Evolutionary conservation across 2,329 filamentous ascomycete genomes (phyloP).

Genomic region (Cladophialophora exuberans): DNA sequence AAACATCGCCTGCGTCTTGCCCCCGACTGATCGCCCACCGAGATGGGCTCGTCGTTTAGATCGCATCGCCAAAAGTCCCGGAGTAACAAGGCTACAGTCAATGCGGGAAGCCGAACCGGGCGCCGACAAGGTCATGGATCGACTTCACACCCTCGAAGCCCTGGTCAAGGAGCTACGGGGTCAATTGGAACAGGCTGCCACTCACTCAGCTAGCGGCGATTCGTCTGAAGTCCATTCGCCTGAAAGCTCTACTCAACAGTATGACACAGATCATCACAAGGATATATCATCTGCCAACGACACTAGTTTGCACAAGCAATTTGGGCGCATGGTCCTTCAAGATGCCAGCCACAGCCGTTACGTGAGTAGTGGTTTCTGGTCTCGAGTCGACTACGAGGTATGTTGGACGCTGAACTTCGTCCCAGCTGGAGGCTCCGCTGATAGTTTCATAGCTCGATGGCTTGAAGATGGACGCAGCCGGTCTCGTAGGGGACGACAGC

Average conservation of each 20-base stretch:
- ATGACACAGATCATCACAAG: conserved; percentile 23
- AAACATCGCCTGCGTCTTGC: conserved; percentile 63
- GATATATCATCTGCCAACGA: conserved; percentile 13
- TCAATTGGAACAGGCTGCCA: conserved; percentile 49
- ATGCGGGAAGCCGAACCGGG: conserved; percentile 35
- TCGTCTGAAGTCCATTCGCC: conserved; percentile 39
- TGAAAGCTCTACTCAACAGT: conserved; percentile 28
- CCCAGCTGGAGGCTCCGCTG: conserved; percentile 24
- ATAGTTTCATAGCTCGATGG: conserved; percentile 46
- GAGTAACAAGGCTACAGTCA: conserved; percentile 24
- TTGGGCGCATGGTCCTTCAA: conserved; percentile 62
- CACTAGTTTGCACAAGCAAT: conserved; percentile 43
- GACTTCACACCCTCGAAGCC: conserved; percentile 54
- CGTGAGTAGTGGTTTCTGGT: conserved; percentile 65
- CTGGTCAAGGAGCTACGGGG: conserved; percentile 56
- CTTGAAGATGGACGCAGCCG: conserved; percentile 43
- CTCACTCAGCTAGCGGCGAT: conserved; percentile 32
- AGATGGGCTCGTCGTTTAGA: conserved; percentile 60
- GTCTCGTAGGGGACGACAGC: conserved; percentile 39
- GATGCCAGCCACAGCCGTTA: conserved; percentile 61
- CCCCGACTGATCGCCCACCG: conserved; percentile 62
- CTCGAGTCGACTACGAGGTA: conserved; percentile 64
- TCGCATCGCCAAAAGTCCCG: conserved; percentile 39
- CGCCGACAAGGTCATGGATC: conserved; percentile 51
- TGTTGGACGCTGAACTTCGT: conserved; percentile 16